Percentiles rank a stretch among this genome's conserved stretches.
Conservation (phyloP, 2,329 filamentous ascomycete genomes). For the Clonostachys rhizophaga region DNA sequence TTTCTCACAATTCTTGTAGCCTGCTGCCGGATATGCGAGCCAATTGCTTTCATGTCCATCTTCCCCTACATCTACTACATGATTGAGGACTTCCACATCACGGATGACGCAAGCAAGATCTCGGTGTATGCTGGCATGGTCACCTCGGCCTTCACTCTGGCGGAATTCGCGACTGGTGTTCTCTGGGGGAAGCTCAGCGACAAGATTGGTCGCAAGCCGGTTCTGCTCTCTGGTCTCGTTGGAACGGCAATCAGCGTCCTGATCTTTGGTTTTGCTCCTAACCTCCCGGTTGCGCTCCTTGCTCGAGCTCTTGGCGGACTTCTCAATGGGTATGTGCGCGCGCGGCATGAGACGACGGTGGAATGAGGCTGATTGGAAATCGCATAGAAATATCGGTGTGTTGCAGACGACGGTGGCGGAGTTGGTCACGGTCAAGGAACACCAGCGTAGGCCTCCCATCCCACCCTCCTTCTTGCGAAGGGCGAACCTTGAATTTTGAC, state of each 20-base stretch:
- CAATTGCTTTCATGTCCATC: conserved; percentile 99
- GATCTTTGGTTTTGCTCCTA: conserved; percentile 85
- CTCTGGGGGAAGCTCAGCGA: conserved; percentile 94
- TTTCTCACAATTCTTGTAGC: conserved; percentile 41
- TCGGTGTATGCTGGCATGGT: conserved; percentile 94
- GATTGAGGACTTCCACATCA: conserved; percentile 87
- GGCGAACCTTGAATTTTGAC: not conserved
- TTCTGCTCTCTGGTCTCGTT: conserved; percentile 81
- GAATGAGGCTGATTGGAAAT: conserved; percentile 7
- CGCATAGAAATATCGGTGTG: conserved; percentile 79
- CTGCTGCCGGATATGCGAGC: conserved; percentile 93
- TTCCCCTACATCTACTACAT: conserved; percentile 99
- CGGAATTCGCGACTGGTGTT: conserved; percentile 88
- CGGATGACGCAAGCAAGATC: conserved; percentile 72
- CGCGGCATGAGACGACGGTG: not conserved
- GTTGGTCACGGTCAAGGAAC: conserved; percentile 85
- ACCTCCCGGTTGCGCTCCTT: conserved; percentile 74
- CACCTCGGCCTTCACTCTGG: conserved; percentile 92
- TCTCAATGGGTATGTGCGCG: conserved; percentile 74
- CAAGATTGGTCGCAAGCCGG: conserved; percentile 85
- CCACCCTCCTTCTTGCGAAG: not conserved
- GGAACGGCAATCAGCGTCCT: conserved; percentile 92
- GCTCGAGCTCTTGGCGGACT: conserved; percentile 86
- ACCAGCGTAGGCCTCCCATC: conserved; percentile 64
- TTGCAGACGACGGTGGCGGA: conserved; percentile 94